Conservation (phyloP, 805 yeast species). For the Grigorovia jiainica region DNA sequence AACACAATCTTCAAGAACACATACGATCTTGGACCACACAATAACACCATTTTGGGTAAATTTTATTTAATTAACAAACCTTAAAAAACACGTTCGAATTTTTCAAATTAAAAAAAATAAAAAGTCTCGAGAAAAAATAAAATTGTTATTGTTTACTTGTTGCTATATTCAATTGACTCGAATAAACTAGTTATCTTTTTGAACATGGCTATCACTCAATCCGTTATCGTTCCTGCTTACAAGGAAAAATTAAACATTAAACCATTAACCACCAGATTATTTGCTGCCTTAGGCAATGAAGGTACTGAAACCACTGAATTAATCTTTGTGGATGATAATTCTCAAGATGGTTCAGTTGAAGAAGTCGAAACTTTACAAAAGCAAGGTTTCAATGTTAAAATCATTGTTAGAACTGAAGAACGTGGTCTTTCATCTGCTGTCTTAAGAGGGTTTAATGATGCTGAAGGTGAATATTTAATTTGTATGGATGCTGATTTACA, state of each 20-base stretch:
- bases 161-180: too few species aligned
- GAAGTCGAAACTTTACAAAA: conserved; percentile 37
- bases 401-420: conserved; percentile 42
- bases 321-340: conserved; percentile 43
- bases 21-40: too few species aligned
- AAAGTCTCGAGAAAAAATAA: too few species aligned
- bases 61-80: too few species aligned
- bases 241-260: conserved; percentile 41
- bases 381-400: conserved; percentile 39
- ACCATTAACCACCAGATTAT: conserved; percentile 39
- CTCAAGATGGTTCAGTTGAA: conserved; percentile 43
- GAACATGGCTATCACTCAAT: conserved; percentile 30
- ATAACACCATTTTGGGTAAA: too few species aligned
- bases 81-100: too few species aligned
- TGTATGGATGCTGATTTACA: conserved; percentile 49
- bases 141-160: too few species aligned
- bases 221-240: conserved; percentile 42
- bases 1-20: too few species aligned
- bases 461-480: conserved; percentile 37
- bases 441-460: conserved; percentile 37
- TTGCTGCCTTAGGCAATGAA: conserved; percentile 38
- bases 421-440: conserved; percentile 45
- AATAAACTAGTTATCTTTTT: too few species aligned
- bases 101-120: too few species aligned
- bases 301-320: conserved; percentile 36